A percentile compares a stretch with the other conserved stretches of the same genome.
These are phyloP conservation scores for Aspergillus biplanus DNA, from an alignment of 495 filamentous ascomycete genomes.

Conservation along the genomic window DNA sequence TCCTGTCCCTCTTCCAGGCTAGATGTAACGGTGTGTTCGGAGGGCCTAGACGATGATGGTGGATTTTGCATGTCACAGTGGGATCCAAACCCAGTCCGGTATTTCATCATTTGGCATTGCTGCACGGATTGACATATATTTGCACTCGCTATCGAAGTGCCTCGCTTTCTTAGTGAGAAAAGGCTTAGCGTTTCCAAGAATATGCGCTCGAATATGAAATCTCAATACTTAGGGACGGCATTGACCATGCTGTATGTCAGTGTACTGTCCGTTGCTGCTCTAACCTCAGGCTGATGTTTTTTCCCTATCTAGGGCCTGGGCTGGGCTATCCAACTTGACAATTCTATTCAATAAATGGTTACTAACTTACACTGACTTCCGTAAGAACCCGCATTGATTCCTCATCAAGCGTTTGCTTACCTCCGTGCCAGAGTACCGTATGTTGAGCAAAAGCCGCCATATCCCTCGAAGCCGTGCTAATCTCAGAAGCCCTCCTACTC, in stretches of 20 bases:
- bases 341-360: constrained; percentile 31
- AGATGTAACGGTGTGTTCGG: too few species aligned
- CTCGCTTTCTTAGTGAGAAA: too few species aligned
- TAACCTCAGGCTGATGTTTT: neutral
- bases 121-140: too few species aligned
- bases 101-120: too few species aligned
- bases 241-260: constrained; percentile 15
- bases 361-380: constrained; percentile 23
- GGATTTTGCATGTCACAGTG: too few species aligned
- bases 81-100: too few species aligned
- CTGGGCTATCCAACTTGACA: constrained; percentile 29
- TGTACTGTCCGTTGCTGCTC: neutral
- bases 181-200: too few species aligned
- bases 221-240: neutral
- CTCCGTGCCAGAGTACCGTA: constrained; percentile 24
- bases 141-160: too few species aligned
- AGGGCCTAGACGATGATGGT: too few species aligned
- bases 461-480: too few species aligned
- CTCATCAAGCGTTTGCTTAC: too few species aligned
- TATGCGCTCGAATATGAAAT: neutral
- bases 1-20: too few species aligned
- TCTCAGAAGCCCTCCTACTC: constrained; percentile 55
- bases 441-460: neutral
- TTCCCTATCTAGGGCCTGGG: constrained; percentile 19
- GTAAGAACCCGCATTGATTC: constrained; percentile 6